A percentile compares a stretch with the other conserved stretches of the same genome.
phyloP scores from a whole-genome alignment of 73 alveolate species.

The Durusdinium trenchii region DNA sequence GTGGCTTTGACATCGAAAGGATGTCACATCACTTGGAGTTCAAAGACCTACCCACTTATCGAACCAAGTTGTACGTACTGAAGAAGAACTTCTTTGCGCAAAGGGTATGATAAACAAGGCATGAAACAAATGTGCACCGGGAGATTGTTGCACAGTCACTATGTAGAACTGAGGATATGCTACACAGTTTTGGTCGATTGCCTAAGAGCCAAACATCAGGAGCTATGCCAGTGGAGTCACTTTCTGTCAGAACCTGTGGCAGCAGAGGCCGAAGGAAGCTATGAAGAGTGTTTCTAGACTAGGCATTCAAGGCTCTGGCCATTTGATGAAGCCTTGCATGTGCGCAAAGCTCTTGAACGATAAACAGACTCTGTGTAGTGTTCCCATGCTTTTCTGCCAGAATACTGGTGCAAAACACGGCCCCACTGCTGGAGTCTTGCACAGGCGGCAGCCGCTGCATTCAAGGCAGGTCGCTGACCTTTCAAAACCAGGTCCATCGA shows the following conservation, averaged over 20 bases:
- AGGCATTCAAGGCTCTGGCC: neutral
- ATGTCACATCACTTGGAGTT: too few relatives aligned
- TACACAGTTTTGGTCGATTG: too few relatives aligned
- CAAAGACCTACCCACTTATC: too few relatives aligned
- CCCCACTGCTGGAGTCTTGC: conserved; percentile 24
- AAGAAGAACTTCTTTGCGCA: neutral
- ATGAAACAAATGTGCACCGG: too few relatives aligned
- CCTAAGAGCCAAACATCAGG: neutral
- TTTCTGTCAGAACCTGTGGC: neutral
- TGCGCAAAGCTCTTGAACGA: neutral
- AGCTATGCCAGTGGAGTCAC: neutral
- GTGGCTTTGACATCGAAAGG: too few relatives aligned
- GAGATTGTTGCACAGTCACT: too few relatives aligned
- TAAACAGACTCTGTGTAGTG: neutral
- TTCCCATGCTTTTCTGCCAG: too few relatives aligned
- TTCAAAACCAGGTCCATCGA: neutral
- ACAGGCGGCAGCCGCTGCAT: conserved; percentile 23
- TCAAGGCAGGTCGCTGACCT: conserved; percentile 38
- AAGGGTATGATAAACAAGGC: neutral
- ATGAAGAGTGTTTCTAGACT: too few relatives aligned
- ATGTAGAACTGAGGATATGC: too few relatives aligned
- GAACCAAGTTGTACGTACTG: too few relatives aligned
- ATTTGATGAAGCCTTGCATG: conserved; percentile 1
- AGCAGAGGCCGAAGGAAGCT: too few relatives aligned
- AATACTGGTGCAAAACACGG: neutral